Percentiles rank a stretch among this genome's conserved stretches.
Conservation (phyloP, 208 protist genomes). For the Acanthamoeba castellanii region DNA sequence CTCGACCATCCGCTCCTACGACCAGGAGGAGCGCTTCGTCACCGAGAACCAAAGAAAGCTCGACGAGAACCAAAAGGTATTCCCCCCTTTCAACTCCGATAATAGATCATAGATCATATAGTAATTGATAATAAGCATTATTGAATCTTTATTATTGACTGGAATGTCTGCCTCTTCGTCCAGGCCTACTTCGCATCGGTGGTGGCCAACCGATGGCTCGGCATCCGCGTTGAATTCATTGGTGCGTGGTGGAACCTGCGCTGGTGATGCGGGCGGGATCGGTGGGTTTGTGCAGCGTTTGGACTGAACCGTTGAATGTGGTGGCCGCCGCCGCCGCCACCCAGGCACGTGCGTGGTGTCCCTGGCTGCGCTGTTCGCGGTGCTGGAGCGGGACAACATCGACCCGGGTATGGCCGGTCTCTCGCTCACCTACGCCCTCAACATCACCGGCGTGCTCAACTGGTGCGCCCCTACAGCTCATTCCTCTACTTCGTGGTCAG, state of each 20-base stretch:
- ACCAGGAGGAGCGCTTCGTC: conserved; percentile 80
- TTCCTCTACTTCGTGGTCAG: too few species aligned
- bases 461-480: conserved; percentile 76
- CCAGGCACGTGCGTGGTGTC: conserved; percentile 90
- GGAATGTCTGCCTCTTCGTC: neutral
- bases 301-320: conserved; percentile 86
- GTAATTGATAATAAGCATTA: neutral
- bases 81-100: neutral
- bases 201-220: conserved; percentile 90
- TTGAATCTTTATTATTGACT: neutral
- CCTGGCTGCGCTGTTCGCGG: conserved; percentile 83
- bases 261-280: neutral
- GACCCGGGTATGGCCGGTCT: conserved; percentile 86
- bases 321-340: neutral
- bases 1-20: conserved; percentile 48
- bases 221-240: conserved; percentile 89
- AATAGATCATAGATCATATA: neutral
- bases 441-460: conserved; percentile 88
- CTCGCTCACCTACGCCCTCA: conserved; percentile 87
- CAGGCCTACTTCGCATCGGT: conserved; percentile 66
- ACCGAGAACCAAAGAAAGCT: conserved; percentile 87
- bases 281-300: too few species aligned
- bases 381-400: conserved; percentile 78
- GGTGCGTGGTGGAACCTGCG: neutral
- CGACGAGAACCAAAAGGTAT: conserved; percentile 83